Evolutionary conservation across 2,329 filamentous ascomycete genomes (phyloP), one percentile per base, ranked within the genome.

Genomic region (Pseudogymnoascus sp.): DNA sequence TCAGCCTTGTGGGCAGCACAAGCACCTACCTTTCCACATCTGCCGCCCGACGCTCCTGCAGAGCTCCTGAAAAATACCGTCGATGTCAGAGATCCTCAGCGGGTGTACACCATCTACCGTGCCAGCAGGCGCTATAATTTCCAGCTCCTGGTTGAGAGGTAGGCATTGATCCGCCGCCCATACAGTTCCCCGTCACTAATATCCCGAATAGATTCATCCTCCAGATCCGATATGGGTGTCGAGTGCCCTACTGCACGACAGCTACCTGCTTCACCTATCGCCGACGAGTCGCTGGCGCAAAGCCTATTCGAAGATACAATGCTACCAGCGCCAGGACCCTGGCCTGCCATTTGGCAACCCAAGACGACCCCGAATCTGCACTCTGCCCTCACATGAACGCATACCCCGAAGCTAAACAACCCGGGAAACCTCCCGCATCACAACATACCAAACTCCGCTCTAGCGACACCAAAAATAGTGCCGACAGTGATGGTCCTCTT

Each of bases 171-270:
- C 60, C 29, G 26, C 15, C 29, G 35, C 21, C 9, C 60, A 39
- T 57, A 69, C 58, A 58, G 63, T 64, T 7, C 26, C 26, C 58
- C 40, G 29, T 35, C 13, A 67, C 65, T 64, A 50, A 65, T 54
- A 33, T 62, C 58, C 63, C 61, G 17, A n/a, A 24, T 65, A 93
- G 89, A 68, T 95, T 89, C 71, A 85, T 92, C 58, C 78, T 83
- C 35, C 92, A 96, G 74, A 83, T 96, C n/a, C 84, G 91, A 62
- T 82, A 89, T 66, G 92, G 92, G 65, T 96, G 92, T 71, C 84
- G 84, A 64, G 83, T 82, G 65, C 76, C 80, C 60, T 77, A 80
- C 59, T 96, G 92, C 74, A 79, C 78, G 36, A 93, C 86, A 1
- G 76, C 90, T 11, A 93, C 90, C 11, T 96, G 92, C 75, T 88